Evolutionary conservation across 1,139 yeast species (phyloP).

Genomic region (Pichia sp.): DNA sequence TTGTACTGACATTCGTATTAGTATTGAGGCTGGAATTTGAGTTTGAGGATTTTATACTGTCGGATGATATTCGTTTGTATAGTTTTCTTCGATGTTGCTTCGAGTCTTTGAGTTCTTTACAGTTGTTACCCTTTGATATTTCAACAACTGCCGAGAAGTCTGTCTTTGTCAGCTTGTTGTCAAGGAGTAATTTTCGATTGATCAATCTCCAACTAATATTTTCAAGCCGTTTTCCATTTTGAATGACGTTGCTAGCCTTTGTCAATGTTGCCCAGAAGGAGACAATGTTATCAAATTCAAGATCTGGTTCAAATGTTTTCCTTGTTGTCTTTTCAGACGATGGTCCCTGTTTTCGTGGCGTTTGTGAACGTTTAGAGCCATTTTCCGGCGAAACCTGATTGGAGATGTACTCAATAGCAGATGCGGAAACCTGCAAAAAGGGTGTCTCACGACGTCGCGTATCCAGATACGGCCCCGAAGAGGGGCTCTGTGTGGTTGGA

Average conservation of each 20-base stretch:
- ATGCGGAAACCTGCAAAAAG: slow-evolving; percentile 31
- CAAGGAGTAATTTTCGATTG: slow-evolving; percentile 35
- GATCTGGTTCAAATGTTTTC: too few relatives aligned
- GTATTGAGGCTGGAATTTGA: too few relatives aligned
- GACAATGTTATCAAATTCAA: slow-evolving; percentile 38
- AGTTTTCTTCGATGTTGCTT: too few relatives aligned
- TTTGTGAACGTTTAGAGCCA: too few relatives aligned
- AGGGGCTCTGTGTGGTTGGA: too few relatives aligned
- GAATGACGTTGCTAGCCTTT: slow-evolving; percentile 44
- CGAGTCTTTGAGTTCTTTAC: slow-evolving; percentile 14
- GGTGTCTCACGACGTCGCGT: slow-evolving; percentile 23
- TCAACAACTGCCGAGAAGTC: slow-evolving; percentile 24
- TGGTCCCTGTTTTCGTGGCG: too few relatives aligned
- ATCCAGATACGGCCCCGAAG: slow-evolving; percentile 15
- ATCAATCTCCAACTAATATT: slow-evolving; percentile 55
- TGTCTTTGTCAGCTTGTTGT: slow-evolving; percentile 16
- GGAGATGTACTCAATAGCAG: slow-evolving; percentile 24
- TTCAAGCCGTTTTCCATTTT: slow-evolving; percentile 48
- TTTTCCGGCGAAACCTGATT: too few relatives aligned
- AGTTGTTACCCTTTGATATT: slow-evolving; percentile 16
- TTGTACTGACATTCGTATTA: too few relatives aligned
- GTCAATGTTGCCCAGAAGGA: slow-evolving; percentile 47
- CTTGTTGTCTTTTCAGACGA: too few relatives aligned
- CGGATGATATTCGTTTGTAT: too few relatives aligned
- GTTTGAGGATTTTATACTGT: too few relatives aligned